Base-by-base conservation (phyloP, 306 rosid genomes). In the Acacia melanoxylon region DNA sequence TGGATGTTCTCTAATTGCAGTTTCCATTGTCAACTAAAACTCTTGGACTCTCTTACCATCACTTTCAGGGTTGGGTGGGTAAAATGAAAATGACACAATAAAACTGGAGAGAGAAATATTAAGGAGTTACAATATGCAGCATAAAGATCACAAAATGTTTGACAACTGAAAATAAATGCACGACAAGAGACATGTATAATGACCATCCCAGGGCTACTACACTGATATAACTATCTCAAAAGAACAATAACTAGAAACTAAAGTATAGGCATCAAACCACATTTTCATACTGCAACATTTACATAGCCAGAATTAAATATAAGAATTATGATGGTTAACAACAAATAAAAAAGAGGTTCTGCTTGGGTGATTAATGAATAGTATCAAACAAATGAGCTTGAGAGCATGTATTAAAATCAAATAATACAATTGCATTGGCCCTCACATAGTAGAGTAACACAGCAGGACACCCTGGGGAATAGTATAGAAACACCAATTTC, bases 41-140 rank as follows among this genome's bases (percentile, higher is more conserved):
- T 90, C 89, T 82, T 82, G 86, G 81, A 86, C 87, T 75, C 66
- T 81, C 80, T 87, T 80, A 42, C 82, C 85, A 72, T 89, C 89
- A 73, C 48, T 82, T 49, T 89, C 83, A 58, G 86, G 85, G 78
- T 82, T 89, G 70, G 86, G 81, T 31, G 87, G 54, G 75, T 74
- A 72, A 71, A 85, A 80, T 51, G 92, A 79, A 83, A 88, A 89
- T 16, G 86, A 91, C 20, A 84, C 87, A 63, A 85, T 81, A 81
- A 89, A 88, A 75, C 92, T 92, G 76, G 52, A 2, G 17, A 25
- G 29, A 46, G 27, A 76, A 35, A 40, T 58, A 78, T 45, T 56
- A 78, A 17, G 24, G 20, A 4, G 35, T 27, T 27, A 75, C 24
- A 62, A 51, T 48, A 80, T 41, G 79, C 52, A 69, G 25, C 46